Percentiles rank a stretch among this genome's conserved stretches.
Conservation (phyloP, 1,139 yeast genomes). For the Suhomyces bribrorum region DNA sequence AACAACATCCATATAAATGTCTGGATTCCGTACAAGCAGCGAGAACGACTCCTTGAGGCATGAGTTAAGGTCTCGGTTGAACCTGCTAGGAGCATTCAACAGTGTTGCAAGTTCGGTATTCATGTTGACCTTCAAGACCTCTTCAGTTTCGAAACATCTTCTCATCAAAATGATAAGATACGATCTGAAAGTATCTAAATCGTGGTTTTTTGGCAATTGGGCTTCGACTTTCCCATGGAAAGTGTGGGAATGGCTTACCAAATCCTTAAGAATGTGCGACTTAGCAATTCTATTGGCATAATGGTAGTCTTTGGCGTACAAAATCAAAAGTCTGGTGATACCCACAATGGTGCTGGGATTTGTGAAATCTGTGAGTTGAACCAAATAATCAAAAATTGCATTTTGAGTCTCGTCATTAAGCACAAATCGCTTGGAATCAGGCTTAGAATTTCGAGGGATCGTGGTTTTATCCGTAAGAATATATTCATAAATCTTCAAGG, state of each 20-base stretch:
- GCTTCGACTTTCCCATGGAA: slow-evolving; percentile 4
- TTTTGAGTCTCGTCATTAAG: slow-evolving; percentile 33
- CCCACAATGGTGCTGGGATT: slow-evolving; percentile 52
- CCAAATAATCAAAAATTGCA: slow-evolving; percentile 44
- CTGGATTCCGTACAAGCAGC: slow-evolving; percentile 60
- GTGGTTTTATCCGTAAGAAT: slow-evolving; percentile 27
- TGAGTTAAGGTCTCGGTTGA: slow-evolving; percentile 48
- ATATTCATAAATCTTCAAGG: slow-evolving; percentile 51
- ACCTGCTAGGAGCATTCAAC: slow-evolving; percentile 29
- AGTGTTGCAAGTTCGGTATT: slow-evolving; percentile 45
- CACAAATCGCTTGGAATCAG: slow-evolving; percentile 9
- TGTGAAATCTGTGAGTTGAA: slow-evolving; percentile 39
- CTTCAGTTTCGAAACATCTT: slow-evolving; percentile 66
- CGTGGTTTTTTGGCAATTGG: slow-evolving; percentile 9
- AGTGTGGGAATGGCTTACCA: slow-evolving; percentile 17
- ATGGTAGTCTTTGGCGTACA: slow-evolving; percentile 50
- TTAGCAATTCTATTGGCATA: slow-evolving; percentile 42
- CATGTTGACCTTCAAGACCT: slow-evolving; percentile 52
- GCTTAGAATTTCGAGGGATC: slow-evolving; percentile 15
- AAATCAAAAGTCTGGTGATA: slow-evolving; percentile 51
- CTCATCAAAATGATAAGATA: slow-evolving; percentile 52
- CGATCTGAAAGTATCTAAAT: slow-evolving; percentile 18
- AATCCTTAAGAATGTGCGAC: slow-evolving; percentile 35
- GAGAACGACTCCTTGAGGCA: slow-evolving; percentile 58
- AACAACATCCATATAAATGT: slow-evolving; percentile 53